Percentiles rank a stretch among this genome's conserved stretches.
Conservation (phyloP, 345 rosid genomes). For the Linum trigynum region DNA sequence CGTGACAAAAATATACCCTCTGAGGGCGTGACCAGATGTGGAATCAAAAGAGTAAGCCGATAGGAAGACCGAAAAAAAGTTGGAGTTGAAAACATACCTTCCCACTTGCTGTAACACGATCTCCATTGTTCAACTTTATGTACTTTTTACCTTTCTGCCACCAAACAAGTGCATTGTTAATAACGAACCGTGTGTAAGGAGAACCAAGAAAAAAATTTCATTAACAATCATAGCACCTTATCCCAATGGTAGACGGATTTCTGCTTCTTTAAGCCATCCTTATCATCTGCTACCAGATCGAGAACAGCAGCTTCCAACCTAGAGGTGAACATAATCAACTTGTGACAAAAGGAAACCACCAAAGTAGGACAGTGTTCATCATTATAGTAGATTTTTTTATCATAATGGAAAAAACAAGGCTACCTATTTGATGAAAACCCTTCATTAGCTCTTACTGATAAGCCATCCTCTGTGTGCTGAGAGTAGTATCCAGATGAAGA, state of each 20-base stretch:
- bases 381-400: not conserved
- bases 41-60: not conserved
- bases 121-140: slow-evolving; percentile 89
- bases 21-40: no score
- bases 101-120: slow-evolving; percentile 94
- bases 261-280: slow-evolving; percentile 70
- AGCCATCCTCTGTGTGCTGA: slow-evolving; percentile 84
- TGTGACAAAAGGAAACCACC: not conserved
- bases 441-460: slow-evolving; percentile 59
- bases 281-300: slow-evolving; percentile 93
- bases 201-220: not conserved
- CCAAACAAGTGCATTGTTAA: slow-evolving; percentile 14
- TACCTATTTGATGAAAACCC: slow-evolving; percentile 87
- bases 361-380: not conserved
- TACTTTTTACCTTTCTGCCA: slow-evolving; percentile 90
- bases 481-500: slow-evolving; percentile 17
- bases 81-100: slow-evolving; percentile 46
- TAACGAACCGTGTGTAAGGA: not conserved
- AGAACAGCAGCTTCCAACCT: slow-evolving; percentile 86
- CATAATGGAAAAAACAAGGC: slow-evolving; percentile 1
- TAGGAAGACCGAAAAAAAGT: not conserved
- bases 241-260: slow-evolving; percentile 79
- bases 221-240: slow-evolving; percentile 44
- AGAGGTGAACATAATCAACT: not conserved
- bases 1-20: not conserved